Evolutionary conservation across 805 yeast species (phyloP).

Genomic region (Yarrowia hollandica): DNA sequence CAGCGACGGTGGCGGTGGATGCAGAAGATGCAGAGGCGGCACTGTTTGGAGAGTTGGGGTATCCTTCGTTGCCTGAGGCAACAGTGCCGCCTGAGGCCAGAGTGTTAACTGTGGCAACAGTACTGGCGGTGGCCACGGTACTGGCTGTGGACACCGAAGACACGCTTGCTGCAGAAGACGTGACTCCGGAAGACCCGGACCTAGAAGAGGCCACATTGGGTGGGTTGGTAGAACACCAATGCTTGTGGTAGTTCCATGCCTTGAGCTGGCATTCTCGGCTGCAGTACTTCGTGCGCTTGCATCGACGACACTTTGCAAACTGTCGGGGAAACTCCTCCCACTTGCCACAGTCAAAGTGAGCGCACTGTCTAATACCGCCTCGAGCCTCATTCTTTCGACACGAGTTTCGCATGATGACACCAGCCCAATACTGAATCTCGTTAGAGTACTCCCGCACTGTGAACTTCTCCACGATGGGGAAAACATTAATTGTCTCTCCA

Average conservation of each 20-base stretch:
- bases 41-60: constrained; percentile 20
- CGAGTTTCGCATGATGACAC: constrained; percentile 95
- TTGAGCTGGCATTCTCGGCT: constrained; percentile 85
- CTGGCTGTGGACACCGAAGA: constrained; percentile 24
- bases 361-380: constrained; percentile 94
- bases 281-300: constrained; percentile 94
- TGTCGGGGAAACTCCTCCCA: constrained; percentile 92
- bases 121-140: constrained; percentile 26
- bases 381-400: constrained; percentile 84
- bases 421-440: constrained; percentile 94
- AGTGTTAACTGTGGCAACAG: constrained; percentile 18
- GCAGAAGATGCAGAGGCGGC: constrained; percentile 24
- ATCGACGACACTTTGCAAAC: constrained; percentile 91
- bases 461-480: constrained; percentile 89
- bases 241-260: constrained; percentile 91
- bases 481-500: constrained; percentile 57
- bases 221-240: constrained; percentile 65
- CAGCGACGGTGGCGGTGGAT: constrained; percentile 7
- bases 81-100: constrained; percentile 22
- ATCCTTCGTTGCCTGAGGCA: constrained; percentile 13
- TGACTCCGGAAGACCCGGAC: constrained; percentile 22
- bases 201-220: constrained; percentile 25
- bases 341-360: constrained; percentile 85
- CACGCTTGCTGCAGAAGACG: constrained; percentile 30
- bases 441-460: constrained; percentile 68